phyloP scores from a whole-genome alignment of 306 rosid species.

The Pterocarpus santalinus region DNA sequence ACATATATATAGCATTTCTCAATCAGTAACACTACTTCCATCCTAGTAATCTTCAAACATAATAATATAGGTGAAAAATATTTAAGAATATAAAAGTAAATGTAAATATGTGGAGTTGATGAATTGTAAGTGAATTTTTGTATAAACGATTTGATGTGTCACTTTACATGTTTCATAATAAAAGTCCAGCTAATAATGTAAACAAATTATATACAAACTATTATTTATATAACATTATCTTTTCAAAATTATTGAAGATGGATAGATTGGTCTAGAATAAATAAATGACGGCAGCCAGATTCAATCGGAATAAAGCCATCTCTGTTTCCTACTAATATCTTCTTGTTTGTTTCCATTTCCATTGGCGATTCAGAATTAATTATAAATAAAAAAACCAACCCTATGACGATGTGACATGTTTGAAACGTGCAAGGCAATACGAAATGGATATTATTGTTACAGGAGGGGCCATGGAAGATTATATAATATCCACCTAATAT shows the following conservation, averaged over 20 bases:
- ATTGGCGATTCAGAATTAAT: not conserved
- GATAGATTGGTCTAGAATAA: not conserved
- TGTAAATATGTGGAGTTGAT: not conserved
- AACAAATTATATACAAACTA: not conserved
- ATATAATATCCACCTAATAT: not conserved
- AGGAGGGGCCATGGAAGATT: not conserved
- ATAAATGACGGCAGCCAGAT: not conserved
- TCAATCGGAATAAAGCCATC: not conserved
- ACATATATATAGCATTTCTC: not conserved
- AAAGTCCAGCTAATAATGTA: too few species aligned
- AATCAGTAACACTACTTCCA: not conserved
- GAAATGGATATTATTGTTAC: not conserved
- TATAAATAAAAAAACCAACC: not conserved
- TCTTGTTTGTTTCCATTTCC: not conserved
- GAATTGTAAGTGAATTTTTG: too few species aligned
- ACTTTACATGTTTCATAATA: too few species aligned
- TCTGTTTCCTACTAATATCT: not conserved
- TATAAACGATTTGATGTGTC: too few species aligned
- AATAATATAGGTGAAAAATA: not conserved
- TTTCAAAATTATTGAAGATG: not conserved
- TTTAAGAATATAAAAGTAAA: not conserved
- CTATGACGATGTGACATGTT: slow-evolving; percentile 16
- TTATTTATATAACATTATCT: slow-evolving; percentile 19
- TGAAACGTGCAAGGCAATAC: not conserved
- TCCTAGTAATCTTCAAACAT: not conserved